Conservation (phyloP, 305 asterid genomes). For the Fraxinus greggii region DNA sequence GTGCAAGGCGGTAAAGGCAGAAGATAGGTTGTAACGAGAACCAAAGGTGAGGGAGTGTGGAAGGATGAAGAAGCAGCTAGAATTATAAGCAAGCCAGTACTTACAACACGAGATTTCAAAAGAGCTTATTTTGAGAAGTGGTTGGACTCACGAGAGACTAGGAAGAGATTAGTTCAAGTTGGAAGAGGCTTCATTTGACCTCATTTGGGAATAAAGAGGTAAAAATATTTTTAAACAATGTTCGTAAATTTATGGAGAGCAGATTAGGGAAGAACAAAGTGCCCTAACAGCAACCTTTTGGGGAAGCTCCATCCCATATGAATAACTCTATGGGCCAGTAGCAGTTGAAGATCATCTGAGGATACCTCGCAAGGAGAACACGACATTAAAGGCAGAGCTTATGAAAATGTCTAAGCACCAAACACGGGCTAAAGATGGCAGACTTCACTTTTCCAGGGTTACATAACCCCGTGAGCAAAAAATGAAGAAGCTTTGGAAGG, state of each 20-base stretch:
- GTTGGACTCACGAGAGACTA: not conserved
- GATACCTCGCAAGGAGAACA: not conserved
- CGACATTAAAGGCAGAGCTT: not conserved
- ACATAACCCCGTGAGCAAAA: not conserved
- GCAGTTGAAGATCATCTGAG: conserved; percentile 4
- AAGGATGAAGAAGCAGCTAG: not conserved
- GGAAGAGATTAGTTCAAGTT: not conserved
- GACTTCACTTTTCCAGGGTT: not conserved
- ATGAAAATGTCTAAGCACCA: not conserved
- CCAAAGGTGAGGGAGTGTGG: not conserved
- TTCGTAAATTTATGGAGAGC: not conserved
- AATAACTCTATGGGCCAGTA: not conserved
- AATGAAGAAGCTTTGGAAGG: not conserved
- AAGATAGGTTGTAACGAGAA: not conserved
- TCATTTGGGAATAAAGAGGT: not conserved
- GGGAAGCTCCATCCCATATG: conserved; percentile 2
- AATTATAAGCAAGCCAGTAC: not conserved
- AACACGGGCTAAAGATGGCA: not conserved
- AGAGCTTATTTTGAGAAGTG: not conserved
- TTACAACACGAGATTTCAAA: not conserved
- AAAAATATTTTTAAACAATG: not conserved
- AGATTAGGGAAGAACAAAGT: not conserved
- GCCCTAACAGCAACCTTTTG: not conserved
- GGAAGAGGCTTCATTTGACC: conserved; percentile 1
- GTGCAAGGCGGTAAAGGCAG: not conserved